Evolutionary conservation across 2,329 filamentous ascomycete genomes (phyloP).

Genomic region (Aureobasidium uvarum): DNA sequence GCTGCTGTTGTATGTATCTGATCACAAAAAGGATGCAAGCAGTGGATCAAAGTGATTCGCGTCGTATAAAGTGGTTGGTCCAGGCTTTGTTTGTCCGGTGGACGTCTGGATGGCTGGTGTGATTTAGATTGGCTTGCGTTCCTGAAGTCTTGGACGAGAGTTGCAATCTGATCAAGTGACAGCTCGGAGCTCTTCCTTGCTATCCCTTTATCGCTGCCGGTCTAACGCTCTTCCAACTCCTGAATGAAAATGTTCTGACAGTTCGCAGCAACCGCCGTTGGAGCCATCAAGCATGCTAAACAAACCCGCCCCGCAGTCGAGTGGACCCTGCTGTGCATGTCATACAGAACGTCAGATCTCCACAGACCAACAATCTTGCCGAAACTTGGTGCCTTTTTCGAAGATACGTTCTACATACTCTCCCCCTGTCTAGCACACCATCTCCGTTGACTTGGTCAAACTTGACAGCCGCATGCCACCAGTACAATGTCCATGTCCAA

Average conservation of each 20-base stretch:
- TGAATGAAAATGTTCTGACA: constrained; percentile 21
- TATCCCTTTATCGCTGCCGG: constrained; percentile 3
- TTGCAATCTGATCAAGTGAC: constrained; percentile 13
- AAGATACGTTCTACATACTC: constrained; percentile 1
- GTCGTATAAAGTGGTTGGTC: constrained; percentile 22
- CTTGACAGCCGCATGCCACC: background rate
- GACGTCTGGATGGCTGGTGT: constrained; percentile 14
- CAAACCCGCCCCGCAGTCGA: constrained; percentile 14
- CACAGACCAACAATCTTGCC: background rate
- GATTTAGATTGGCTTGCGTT: constrained; percentile 18
- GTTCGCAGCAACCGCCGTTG: constrained; percentile 24
- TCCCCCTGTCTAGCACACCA: background rate
- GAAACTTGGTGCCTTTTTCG: background rate
- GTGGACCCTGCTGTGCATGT: constrained; percentile 5
- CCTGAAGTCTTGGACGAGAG: constrained; percentile 1
- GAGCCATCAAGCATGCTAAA: constrained; percentile 5
- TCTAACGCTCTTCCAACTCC: constrained; percentile 12
- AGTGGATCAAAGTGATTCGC: background rate
- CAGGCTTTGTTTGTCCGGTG: constrained; percentile 22
- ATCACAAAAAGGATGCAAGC: background rate
- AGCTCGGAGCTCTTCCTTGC: background rate
- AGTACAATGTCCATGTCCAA: background rate
- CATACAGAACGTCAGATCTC: background rate
- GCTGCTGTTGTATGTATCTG: background rate
- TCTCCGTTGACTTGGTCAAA: background rate